Evolutionary conservation across 129 eudicot species (phyloP), one percentile per base, ranked within the genome.

Genomic region (Helichrysum umbraculigerum): DNA sequence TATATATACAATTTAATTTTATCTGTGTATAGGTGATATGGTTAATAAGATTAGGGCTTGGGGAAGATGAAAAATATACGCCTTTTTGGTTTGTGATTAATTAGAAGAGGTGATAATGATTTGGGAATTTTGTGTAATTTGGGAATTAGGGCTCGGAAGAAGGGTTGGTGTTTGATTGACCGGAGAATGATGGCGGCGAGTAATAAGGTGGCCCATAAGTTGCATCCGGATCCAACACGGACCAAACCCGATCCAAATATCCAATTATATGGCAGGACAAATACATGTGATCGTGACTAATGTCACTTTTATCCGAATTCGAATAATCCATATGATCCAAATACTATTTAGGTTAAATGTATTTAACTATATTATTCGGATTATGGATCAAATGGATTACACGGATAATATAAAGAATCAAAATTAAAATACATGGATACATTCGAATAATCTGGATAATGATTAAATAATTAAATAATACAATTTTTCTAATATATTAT

Each of bases 71-170:
- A 59, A 58, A 60, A 11, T 12, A 50, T 7, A 41, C 1, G 51
- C 35, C 22, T 66, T 32, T 51, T 76, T 58, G 61, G 57, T 35
- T 34, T 34, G 37, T 34, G 37, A 34, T 34, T 34, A 6, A 7
- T 39, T 6, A 69, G 7, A 69, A 44, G 59, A 41, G 35, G n/a
- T 3, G 14, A 42, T 22, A 12, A 42, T 22, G 73, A 69, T 75
- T 78, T 62, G 71, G 70, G 62, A 8, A 32, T 11, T 77, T 77
- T 41, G 59, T 68, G 63, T 20, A 17, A 12, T 44, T 44, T 19
- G 63, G 33, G 59, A 78, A 78, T 78, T 78, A 78, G 81, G 81
- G 76, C 76, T 69, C 63, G 5, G 44, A 19, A 69, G 32, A 19
- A 59, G 71, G 81, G 80, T 67, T 34, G 14, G 74, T 76, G 74